Evolutionary conservation across 768 basidiomycete species (phyloP), one percentile per base, ranked within the genome.

Genomic region (Boletus reticulatus): DNA sequence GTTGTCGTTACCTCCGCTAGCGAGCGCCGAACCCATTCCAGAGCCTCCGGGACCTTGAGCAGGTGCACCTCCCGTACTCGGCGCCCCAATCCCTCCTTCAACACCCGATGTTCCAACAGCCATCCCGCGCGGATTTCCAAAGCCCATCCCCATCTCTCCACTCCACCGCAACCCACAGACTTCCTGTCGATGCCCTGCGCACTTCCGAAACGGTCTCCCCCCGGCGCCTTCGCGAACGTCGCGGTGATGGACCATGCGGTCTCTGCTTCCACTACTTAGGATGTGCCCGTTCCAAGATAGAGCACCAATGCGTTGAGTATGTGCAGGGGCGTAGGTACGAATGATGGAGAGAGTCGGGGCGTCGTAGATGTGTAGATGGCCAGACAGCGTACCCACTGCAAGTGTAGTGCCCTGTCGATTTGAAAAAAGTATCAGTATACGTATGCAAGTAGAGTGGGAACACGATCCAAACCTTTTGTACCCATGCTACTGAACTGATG

Each of bases 1-100:
- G 75, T 99, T 99, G 73, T 99, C 96, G 69, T 99, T 99, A 0
- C 96, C 96, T 3, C 96, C 96, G 61, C 89, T 93, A 4, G 96
- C 96, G 5, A 99, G 81, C 31, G 79, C 79, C 9, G 85, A 85
- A 9, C 70, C 69, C 60, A 59, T 77, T 63, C 48, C 72, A 56
- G 37, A 76, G 22, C 68, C 62, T 52, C 68, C 59, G 2, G 68
- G 63, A 42, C 68, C 60, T 41, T 67, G 67, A 16, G 66, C 67
- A 4, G 67, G 56, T 17, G 56, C 64, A 14, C 66, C 66, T 41
- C 66, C 66, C 4, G 55, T 38, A 24, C 55, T 64, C 1, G 67
- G 59, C 4, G 56, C 56, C 31, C 64, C 64, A 17, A 62, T 58
- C 4, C 58, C 66, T 31, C 54, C 60, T 48, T 67, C 68, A 16